phyloP scores from a whole-genome alignment of 805 yeast genomes.

The Candida xyloterini region DNA sequence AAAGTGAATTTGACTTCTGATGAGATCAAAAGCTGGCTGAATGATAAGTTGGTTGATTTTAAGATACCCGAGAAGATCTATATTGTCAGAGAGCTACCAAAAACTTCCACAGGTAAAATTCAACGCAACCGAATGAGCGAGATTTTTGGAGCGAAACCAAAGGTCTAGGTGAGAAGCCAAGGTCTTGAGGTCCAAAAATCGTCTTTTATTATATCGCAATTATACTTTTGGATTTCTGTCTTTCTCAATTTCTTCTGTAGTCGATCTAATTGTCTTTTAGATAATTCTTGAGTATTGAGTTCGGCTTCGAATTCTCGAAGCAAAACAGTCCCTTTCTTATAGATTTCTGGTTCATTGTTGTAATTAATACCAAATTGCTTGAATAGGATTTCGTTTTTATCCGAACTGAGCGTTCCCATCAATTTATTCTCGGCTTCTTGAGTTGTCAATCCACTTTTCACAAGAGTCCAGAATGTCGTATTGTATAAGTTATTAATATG shows the following conservation, averaged over 20 bases:
- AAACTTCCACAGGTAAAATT: constrained; percentile 76
- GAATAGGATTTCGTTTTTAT: constrained; percentile 86
- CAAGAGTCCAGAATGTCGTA: constrained; percentile 88
- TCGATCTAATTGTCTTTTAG: constrained; percentile 50
- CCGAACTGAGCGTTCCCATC: constrained; percentile 74
- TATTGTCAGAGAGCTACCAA: constrained; percentile 62
- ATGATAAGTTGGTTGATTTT: constrained; percentile 47
- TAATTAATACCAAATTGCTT: constrained; percentile 78
- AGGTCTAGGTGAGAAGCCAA: constrained; percentile 30
- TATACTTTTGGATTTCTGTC: constrained; percentile 43
- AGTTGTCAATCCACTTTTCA: constrained; percentile 67
- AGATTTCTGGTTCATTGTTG: constrained; percentile 86
- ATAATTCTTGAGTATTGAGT: constrained; percentile 12
- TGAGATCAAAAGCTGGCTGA: constrained; percentile 47
- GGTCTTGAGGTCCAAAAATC: constrained; percentile 57
- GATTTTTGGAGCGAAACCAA: constrained; percentile 42
- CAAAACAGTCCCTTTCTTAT: constrained; percentile 73
- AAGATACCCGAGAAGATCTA: constrained; percentile 59
- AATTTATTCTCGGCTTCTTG: constrained; percentile 77
- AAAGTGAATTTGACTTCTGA: constrained; percentile 36
- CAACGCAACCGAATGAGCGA: constrained; percentile 63
- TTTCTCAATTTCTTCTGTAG: constrained; percentile 47
- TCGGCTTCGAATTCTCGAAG: constrained; percentile 42
- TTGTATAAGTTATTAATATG: constrained; percentile 94
- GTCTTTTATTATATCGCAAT: constrained; percentile 63